Evolutionary conservation across 2,329 filamentous ascomycete species (phyloP).

Genomic region (Apiospora koreana): DNA sequence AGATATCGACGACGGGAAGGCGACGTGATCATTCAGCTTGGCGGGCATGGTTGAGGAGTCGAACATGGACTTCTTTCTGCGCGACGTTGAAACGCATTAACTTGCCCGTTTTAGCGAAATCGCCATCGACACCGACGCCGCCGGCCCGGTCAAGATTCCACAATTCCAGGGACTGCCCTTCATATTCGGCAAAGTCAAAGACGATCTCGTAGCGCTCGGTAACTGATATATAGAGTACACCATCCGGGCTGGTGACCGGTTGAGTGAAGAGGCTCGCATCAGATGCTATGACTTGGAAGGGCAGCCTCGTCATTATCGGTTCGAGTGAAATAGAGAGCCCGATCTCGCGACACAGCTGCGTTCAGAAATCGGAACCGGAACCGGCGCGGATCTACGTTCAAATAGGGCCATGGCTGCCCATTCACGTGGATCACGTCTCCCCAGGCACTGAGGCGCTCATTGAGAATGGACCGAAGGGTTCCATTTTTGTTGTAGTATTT

Average conservation of each 20-base stretch:
- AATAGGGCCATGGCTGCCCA: conserved; percentile 59
- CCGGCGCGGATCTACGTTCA: conserved; percentile 60
- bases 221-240: conserved; percentile 53
- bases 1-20: conserved; percentile 39
- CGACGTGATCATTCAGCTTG: conserved; percentile 36
- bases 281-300: conserved; percentile 55
- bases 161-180: conserved; percentile 48
- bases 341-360: conserved; percentile 48
- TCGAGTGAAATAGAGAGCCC: conserved; percentile 46
- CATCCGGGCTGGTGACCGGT: conserved; percentile 42
- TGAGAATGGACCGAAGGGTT: conserved; percentile 47
- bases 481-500: conserved; percentile 55
- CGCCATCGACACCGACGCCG: conserved; percentile 44
- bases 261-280: conserved; percentile 52
- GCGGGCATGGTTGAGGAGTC: conserved; percentile 36
- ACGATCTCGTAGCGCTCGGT: conserved; percentile 61
- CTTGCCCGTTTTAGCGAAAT: conserved; percentile 52
- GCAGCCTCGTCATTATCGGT: conserved; percentile 35
- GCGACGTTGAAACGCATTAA: conserved; percentile 57
- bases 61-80: too few species aligned
- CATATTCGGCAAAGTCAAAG: conserved; percentile 53
- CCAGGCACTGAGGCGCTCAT: conserved; percentile 45
- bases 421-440: conserved; percentile 62
- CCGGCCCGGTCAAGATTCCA: conserved; percentile 32
- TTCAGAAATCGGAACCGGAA: conserved; percentile 59